Evolutionary conservation across 2,329 filamentous ascomycete genomes (phyloP).

Genomic region (Paecilomyces sp.): DNA sequence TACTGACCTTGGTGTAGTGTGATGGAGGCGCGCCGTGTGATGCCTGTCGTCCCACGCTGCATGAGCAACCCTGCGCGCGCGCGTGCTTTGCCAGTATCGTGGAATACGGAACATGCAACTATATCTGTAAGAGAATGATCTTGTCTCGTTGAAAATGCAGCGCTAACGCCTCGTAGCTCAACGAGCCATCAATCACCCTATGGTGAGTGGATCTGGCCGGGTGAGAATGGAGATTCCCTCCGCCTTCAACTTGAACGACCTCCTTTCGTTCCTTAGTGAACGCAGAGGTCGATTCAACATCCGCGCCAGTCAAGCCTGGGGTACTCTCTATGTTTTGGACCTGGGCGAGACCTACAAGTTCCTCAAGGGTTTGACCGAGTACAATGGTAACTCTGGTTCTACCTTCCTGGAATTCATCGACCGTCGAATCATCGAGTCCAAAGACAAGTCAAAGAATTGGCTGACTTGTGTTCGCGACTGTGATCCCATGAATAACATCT

Average conservation of each 20-base stretch:
- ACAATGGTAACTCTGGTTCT: conserved; percentile 29
- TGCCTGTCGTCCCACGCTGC: conserved; percentile 33
- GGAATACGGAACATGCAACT: conserved; percentile 39
- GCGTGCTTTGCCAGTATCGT: conserved; percentile 40
- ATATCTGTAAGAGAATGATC: conserved; percentile 30
- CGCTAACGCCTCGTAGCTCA: conserved; percentile 27
- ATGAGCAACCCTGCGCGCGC: conserved; percentile 37
- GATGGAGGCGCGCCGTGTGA: conserved; percentile 36
- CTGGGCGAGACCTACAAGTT: conserved; percentile 36
- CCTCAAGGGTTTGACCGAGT: conserved; percentile 29
- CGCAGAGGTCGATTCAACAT: conserved; percentile 38
- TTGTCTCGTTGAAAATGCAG: background rate
- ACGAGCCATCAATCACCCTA: conserved; percentile 36
- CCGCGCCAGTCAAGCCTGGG: conserved; percentile 35
- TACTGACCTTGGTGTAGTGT: conserved; percentile 22
- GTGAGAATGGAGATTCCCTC: conserved; percentile 35
- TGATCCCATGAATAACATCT: conserved; percentile 32
- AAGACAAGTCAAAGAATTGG: conserved; percentile 39
- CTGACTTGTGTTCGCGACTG: conserved; percentile 33
- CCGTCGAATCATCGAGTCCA: conserved; percentile 36
- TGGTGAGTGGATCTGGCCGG: conserved; percentile 24
- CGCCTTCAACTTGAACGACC: conserved; percentile 30
- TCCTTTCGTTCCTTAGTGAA: conserved; percentile 29
- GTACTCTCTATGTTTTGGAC: conserved; percentile 35
- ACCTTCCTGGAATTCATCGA: conserved; percentile 39